Evolutionary conservation across 1,139 yeast genomes (phyloP), one percentile per base, ranked within the genome.

Genomic region (Blastobotrys capitulatus): DNA sequence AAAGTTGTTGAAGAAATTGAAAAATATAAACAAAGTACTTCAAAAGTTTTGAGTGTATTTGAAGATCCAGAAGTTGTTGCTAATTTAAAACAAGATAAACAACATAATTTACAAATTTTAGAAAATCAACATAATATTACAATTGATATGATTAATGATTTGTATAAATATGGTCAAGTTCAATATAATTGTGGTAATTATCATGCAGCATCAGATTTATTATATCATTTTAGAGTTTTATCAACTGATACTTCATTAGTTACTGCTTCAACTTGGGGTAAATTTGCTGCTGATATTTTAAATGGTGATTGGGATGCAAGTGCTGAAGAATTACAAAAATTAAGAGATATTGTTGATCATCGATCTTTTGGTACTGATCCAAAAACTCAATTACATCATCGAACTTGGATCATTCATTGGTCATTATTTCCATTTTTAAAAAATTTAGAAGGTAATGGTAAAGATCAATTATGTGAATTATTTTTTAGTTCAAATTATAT

Each of bases 321-420:
- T 2, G 60, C 72, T 37, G 79, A 75, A 54, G 82, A 78, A 61
- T 65, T 79, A 49, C 67, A 66, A 52, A 76, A 75, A 60, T 67
- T 79, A 48, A 74, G 82, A 57, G 84, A 79, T 54, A 70, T 77
- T 49, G 72, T 79, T 37, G 85, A 80, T 60, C 72, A 76, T 39
- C 73, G 80, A 62, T 37, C 40, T 22, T 37, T 37, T 37, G 69
- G 72, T 58, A 71, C 74, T 25, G 77, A 78, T 47, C 78, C 84
- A 38, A 65, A 78, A 54, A 73, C 72, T 47, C 85, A 79, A 67
- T 71, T 81, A 48, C 80, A 79, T 62, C 71, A 78, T 58, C 77
- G 84, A 61, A 75, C 82, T 25, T 80, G 86, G 84, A 69, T 80
- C 52, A 75, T 80, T 60, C 86, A 81, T 67, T 80, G 84, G 80